Percentiles rank a stretch among this genome's conserved stretches.
phyloP scores from a whole-genome alignment of 106 monocot species.

The Narthecium ossifragum region DNA sequence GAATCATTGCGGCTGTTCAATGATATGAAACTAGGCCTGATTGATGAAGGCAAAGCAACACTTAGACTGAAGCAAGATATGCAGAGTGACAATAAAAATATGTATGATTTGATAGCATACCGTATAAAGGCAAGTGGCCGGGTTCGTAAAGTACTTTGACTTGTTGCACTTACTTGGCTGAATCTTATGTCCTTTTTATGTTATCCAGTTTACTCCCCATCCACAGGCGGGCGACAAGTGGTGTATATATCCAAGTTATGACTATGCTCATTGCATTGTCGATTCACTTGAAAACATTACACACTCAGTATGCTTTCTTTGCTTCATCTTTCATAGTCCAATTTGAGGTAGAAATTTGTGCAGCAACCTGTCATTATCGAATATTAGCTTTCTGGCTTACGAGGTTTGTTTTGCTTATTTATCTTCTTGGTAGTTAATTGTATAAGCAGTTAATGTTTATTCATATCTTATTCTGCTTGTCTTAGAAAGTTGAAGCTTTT shows the following conservation, averaged over 20 bases:
- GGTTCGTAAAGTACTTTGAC: not conserved
- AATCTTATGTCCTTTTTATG: not conserved
- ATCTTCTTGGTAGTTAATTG: no score
- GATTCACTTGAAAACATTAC: slow-evolving; percentile 98
- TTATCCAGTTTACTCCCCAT: slow-evolving; percentile 83
- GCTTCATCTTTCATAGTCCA: not conserved
- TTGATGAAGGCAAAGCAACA: slow-evolving; percentile 94
- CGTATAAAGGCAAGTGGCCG: slow-evolving; percentile 71
- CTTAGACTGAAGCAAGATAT: slow-evolving; percentile 94
- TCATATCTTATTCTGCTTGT: no score
- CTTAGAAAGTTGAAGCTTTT: no score
- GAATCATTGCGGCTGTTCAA: slow-evolving; percentile 87
- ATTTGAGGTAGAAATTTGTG: not conserved
- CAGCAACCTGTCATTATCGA: no score
- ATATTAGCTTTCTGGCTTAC: slow-evolving; percentile 6
- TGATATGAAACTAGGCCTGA: slow-evolving; percentile 83
- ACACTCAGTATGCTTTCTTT: slow-evolving; percentile 63
- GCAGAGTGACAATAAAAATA: slow-evolving; percentile 99
- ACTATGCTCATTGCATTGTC: slow-evolving; percentile 96
- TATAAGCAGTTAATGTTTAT: no score
- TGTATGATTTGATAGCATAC: slow-evolving; percentile 97
- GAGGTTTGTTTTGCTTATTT: no score
- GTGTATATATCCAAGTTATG: slow-evolving; percentile 98
- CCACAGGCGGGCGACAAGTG: slow-evolving; percentile 99
- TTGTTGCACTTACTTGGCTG: not conserved